phyloP scores from a whole-genome alignment of 1,284 basidiomycete genomes.

The Puccinia triticina region DNA sequence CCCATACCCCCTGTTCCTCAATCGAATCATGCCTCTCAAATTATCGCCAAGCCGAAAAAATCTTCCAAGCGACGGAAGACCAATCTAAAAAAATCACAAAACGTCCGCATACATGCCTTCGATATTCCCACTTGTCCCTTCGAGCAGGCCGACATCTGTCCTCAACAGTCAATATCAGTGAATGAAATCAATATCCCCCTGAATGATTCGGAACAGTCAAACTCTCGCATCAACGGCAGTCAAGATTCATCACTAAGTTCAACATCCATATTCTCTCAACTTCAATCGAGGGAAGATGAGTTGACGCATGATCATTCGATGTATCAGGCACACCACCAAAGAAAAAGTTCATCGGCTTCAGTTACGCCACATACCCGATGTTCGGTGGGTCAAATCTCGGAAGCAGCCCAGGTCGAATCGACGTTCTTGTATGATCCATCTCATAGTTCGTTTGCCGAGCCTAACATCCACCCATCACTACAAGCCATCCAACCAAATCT shows the following conservation, averaged over 20 bases:
- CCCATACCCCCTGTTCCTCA: background rate
- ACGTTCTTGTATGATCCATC: background rate
- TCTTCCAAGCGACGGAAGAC: conserved; percentile 1
- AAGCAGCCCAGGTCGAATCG: background rate
- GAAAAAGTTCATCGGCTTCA: background rate
- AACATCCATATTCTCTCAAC: background rate
- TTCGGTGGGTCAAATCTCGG: background rate
- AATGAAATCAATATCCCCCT: background rate
- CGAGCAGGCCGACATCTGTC: background rate
- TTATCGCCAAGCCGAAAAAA: background rate
- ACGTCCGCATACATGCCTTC: background rate
- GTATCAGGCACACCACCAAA: background rate
- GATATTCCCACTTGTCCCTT: conserved; percentile 6
- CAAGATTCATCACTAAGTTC: background rate
- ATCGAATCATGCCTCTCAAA: background rate
- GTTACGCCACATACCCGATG: background rate
- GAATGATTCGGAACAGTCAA: background rate
- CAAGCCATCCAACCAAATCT: background rate
- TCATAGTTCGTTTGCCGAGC: background rate
- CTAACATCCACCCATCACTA: conserved; percentile 1
- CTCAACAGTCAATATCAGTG: background rate
- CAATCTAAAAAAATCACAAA: background rate
- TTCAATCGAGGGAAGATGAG: background rate
- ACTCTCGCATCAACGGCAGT: background rate
- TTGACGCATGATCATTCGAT: background rate